Evolutionary conservation across 192 early-diverging fungal genomes (phyloP).

Genomic region (Mortierella claussenii): DNA sequence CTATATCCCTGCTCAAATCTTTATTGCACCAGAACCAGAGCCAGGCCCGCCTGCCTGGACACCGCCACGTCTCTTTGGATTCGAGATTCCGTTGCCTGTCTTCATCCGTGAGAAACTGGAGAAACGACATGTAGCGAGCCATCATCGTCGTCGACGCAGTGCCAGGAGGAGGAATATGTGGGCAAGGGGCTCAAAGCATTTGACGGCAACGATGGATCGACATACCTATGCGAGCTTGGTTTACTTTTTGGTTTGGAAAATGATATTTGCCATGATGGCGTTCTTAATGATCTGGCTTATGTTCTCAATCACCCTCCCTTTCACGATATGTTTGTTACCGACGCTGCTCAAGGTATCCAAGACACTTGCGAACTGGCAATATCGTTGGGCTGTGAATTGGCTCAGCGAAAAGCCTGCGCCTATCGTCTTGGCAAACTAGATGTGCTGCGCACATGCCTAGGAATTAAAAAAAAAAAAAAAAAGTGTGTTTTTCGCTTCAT

Average conservation of each 20-base stretch:
- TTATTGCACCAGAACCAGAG: conserved; percentile 27
- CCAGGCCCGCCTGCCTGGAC: conserved; percentile 11
- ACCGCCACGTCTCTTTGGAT: conserved; percentile 12
- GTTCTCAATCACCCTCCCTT: conserved; percentile 14
- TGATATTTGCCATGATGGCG: conserved; percentile 31
- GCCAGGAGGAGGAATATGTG: conserved; percentile 21
- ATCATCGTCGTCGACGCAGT: conserved; percentile 6
- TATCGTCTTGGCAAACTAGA: too few relatives aligned
- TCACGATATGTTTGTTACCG: conserved; percentile 39
- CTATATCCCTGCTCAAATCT: conserved; percentile 11
- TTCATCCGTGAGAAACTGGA: conserved; percentile 10
- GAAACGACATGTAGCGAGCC: conserved; percentile 11
- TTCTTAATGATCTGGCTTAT: conserved; percentile 5
- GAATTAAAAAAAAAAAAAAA: too few relatives aligned
- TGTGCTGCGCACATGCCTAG: too few relatives aligned
- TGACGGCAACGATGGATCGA: conserved; percentile 11
- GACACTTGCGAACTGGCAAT: conserved; percentile 41
- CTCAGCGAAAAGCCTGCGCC: conserved; percentile 40
- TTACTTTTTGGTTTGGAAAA: conserved; percentile 46
- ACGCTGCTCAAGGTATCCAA: conserved; percentile 18
- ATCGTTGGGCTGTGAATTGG: conserved; percentile 42
- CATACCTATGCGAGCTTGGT: conserved; percentile 25
- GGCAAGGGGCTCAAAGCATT: conserved; percentile 18
- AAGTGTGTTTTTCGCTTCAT: too few relatives aligned
- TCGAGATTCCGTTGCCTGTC: conserved; percentile 14